phyloP scores from a whole-genome alignment of 169 alveolate species.

The Theileria orientalis region DNA sequence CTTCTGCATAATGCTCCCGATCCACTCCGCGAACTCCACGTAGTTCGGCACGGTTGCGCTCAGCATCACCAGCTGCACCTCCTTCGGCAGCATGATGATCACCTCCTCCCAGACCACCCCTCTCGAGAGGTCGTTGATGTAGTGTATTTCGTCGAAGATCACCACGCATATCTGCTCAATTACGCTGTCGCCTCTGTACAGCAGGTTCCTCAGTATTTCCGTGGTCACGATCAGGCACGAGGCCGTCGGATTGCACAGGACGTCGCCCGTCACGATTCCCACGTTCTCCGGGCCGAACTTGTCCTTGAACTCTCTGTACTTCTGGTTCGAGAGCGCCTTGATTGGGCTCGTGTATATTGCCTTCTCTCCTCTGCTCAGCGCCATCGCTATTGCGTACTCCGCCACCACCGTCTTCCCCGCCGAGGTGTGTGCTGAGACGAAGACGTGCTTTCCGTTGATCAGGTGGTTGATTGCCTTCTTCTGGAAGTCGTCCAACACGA shows the following conservation, averaged over 20 bases:
- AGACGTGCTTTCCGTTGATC: constrained; percentile 89
- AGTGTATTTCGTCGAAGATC: constrained; percentile 98
- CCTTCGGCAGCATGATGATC: constrained; percentile 90
- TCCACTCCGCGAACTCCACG: constrained; percentile 98
- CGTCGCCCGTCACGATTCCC: constrained; percentile 99
- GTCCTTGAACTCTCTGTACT: constrained; percentile 88
- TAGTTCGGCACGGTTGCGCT: constrained; percentile 99
- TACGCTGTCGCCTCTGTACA: constrained; percentile 83
- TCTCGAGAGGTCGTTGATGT: constrained; percentile 93
- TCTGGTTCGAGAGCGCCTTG: constrained; percentile 97
- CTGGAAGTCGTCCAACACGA: constrained; percentile 95
- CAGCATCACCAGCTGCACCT: constrained; percentile 90
- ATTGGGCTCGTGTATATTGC: constrained; percentile 98
- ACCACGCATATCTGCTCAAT: constrained; percentile 93
- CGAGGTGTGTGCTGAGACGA: constrained; percentile 99
- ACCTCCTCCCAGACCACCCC: constrained; percentile 99
- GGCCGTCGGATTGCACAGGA: constrained; percentile 92
- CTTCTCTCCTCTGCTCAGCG: constrained; percentile 87
- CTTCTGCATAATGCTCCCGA: constrained; percentile 88
- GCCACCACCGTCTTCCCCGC: constrained; percentile 99
- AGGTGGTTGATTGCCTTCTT: constrained; percentile 92
- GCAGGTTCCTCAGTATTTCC: constrained; percentile 92
- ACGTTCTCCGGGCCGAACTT: constrained; percentile 82
- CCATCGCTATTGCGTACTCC: constrained; percentile 96
- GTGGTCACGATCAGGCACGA: constrained; percentile 97